A percentile compares a stretch with the other conserved stretches of the same genome.
phyloP scores from a whole-genome alignment of 768 basidiomycete species.

The Suillus lakei region DNA sequence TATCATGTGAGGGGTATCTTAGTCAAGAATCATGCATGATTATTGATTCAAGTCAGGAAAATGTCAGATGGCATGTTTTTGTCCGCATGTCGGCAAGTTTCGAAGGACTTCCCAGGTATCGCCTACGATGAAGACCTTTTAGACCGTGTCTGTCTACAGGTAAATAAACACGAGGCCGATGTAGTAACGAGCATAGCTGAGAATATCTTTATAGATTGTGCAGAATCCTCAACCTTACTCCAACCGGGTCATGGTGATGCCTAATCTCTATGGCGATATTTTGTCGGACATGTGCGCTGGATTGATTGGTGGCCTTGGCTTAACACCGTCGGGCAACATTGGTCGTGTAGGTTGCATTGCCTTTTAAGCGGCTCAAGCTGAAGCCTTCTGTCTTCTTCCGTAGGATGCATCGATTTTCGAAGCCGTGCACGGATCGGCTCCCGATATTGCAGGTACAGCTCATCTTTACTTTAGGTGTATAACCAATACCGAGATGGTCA shows the following conservation, averaged over 20 bases:
- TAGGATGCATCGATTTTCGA: slow-evolving; percentile 99
- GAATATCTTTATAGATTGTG: slow-evolving; percentile 63
- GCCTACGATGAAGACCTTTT: slow-evolving; percentile 96
- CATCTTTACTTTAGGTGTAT: not conserved
- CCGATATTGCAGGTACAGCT: slow-evolving; percentile 90
- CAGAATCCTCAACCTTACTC: slow-evolving; percentile 93
- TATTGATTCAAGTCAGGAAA: slow-evolving; percentile 67
- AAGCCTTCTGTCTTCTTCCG: slow-evolving; percentile 13
- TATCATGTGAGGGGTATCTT: slow-evolving; percentile 77
- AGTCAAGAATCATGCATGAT: slow-evolving; percentile 5
- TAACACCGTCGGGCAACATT: slow-evolving; percentile 98
- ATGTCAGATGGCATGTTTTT: slow-evolving; percentile 99
- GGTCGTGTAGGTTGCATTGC: slow-evolving; percentile 66
- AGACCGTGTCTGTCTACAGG: slow-evolving; percentile 94
- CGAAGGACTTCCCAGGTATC: slow-evolving; percentile 93
- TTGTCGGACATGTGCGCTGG: slow-evolving; percentile 99
- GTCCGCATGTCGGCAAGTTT: slow-evolving; percentile 93
- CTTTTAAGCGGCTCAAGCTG: slow-evolving; percentile 19
- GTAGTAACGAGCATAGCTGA: not conserved
- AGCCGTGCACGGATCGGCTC: slow-evolving; percentile 98
- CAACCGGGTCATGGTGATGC: slow-evolving; percentile 99
- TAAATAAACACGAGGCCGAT: slow-evolving; percentile 30
- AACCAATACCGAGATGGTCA: slow-evolving; percentile 13
- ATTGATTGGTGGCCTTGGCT: slow-evolving; percentile 94
- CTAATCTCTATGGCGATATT: slow-evolving; percentile 96